These are phyloP conservation scores for Naganishia vaughanmartiniae DNA, from an alignment of 768 basidiomycete species.

Conservation along the genomic window DNA sequence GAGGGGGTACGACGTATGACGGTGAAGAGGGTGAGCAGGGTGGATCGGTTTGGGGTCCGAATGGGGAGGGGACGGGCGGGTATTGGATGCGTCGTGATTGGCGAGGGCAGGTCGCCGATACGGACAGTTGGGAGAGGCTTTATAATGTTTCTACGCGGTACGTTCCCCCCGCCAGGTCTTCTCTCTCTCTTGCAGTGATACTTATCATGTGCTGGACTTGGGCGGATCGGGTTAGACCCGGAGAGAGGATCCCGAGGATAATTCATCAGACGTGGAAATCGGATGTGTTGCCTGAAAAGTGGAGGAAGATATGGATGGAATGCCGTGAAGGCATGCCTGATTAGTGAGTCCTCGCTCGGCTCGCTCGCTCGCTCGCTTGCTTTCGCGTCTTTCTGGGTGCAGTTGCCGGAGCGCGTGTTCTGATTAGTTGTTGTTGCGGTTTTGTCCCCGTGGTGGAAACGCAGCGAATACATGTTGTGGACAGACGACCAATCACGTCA, in stretches of 20 bases:
- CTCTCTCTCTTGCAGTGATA: background rate
- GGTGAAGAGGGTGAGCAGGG: background rate
- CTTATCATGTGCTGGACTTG: constrained; percentile 6
- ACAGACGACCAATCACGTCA: constrained; percentile 85
- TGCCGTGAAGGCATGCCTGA: constrained; percentile 92
- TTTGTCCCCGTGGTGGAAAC: too few species aligned
- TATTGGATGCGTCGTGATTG: constrained; percentile 49
- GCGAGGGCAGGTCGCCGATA: constrained; percentile 45
- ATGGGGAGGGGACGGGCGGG: constrained; percentile 44
- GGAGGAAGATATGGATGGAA: constrained; percentile 74
- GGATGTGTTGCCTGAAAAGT: constrained; percentile 73
- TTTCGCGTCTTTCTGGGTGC: too few species aligned
- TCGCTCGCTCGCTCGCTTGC: too few species aligned
- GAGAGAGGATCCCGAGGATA: constrained; percentile 81
- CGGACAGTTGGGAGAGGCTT: constrained; percentile 44
- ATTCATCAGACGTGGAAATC: constrained; percentile 99
- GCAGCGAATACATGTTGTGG: constrained; percentile 94
- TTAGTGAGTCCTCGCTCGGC: constrained; percentile 83
- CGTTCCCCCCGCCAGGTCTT: constrained; percentile 34
- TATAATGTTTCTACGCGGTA: constrained; percentile 46
- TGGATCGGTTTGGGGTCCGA: constrained; percentile 36
- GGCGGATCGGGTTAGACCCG: constrained; percentile 55
- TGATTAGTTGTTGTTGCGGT: background rate
- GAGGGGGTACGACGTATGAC: constrained; percentile 1
- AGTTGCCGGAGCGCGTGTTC: constrained; percentile 19